A percentile compares a stretch with the other conserved stretches of the same genome.
Evolutionary conservation across 83 land plant genomes (phyloP).

Genomic region (Thuja plicata): DNA sequence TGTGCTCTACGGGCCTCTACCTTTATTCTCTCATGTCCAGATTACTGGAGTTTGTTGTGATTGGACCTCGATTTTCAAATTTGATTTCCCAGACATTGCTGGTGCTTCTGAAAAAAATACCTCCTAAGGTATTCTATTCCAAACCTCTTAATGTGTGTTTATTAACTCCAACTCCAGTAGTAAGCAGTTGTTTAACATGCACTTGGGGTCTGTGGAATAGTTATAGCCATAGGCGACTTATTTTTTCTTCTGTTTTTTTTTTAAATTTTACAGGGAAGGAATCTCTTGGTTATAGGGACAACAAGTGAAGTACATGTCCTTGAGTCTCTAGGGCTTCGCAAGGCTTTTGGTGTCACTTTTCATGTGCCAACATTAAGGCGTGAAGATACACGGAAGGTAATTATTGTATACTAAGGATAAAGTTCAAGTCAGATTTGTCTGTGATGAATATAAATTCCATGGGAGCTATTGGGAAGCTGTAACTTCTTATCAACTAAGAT

Average conservation of each 20-base stretch:
- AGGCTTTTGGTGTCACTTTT: slow-evolving; percentile 73
- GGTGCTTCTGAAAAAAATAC: slow-evolving; percentile 80
- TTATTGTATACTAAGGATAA: background rate
- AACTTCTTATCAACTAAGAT: background rate
- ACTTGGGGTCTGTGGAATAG: background rate
- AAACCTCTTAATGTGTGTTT: background rate
- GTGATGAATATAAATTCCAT: background rate
- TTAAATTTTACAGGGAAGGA: slow-evolving; percentile 67
- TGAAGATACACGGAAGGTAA: slow-evolving; percentile 79
- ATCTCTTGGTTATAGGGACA: slow-evolving; percentile 84
- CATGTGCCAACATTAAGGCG: slow-evolving; percentile 65
- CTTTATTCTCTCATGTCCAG: slow-evolving; percentile 33
- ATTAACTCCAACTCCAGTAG: background rate
- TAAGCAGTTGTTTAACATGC: background rate
- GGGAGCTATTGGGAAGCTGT: background rate
- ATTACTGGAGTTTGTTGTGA: slow-evolving; percentile 79
- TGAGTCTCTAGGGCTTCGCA: slow-evolving; percentile 66
- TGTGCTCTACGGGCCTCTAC: background rate
- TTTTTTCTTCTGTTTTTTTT: background rate
- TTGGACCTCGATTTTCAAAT: slow-evolving; percentile 99
- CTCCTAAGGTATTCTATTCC: slow-evolving; percentile 73
- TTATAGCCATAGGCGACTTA: background rate
- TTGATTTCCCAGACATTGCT: slow-evolving; percentile 78
- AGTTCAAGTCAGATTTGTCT: background rate
- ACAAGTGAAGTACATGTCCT: slow-evolving; percentile 73